Conservation (phyloP, 768 basidiomycete genomes). For the Xerocomus spinulosus region DNA sequence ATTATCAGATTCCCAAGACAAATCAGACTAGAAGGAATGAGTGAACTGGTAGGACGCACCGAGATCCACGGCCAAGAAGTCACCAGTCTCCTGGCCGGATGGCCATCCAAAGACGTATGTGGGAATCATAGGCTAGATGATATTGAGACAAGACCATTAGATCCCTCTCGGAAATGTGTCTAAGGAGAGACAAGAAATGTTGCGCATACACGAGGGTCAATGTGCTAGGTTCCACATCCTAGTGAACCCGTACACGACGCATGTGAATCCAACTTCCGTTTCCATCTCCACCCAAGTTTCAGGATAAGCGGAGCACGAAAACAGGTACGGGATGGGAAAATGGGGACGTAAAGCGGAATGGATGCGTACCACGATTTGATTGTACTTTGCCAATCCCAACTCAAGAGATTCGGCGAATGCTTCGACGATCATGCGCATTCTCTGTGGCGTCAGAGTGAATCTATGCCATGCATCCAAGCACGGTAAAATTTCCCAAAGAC, state of each 20-base stretch:
- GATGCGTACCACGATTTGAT: constrained; percentile 80
- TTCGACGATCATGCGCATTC: constrained; percentile 96
- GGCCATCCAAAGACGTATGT: constrained; percentile 98
- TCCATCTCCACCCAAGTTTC: constrained; percentile 3
- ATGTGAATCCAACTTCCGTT: constrained; percentile 1
- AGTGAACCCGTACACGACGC: too few species aligned
- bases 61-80: constrained; percentile 86
- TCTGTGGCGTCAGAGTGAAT: constrained; percentile 82
- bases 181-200: not conserved
- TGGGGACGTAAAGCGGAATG: not conserved
- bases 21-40: not conserved
- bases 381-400: constrained; percentile 72
- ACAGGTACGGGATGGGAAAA: constrained; percentile 2
- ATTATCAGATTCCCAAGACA: not conserved
- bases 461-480: constrained; percentile 32
- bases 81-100: constrained; percentile 80
- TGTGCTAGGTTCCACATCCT: not conserved
- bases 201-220: not conserved
- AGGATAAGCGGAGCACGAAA: not conserved
- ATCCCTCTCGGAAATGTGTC: not conserved
- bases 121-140: constrained; percentile 84
- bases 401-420: constrained; percentile 93
- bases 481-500: not conserved
- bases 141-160: constrained; percentile 10
- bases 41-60: constrained; percentile 43